These are phyloP conservation scores for Pleurozium schreberi DNA, from an alignment of 225 moss, liverwort and hornwort genomes.

Conservation along the genomic window DNA sequence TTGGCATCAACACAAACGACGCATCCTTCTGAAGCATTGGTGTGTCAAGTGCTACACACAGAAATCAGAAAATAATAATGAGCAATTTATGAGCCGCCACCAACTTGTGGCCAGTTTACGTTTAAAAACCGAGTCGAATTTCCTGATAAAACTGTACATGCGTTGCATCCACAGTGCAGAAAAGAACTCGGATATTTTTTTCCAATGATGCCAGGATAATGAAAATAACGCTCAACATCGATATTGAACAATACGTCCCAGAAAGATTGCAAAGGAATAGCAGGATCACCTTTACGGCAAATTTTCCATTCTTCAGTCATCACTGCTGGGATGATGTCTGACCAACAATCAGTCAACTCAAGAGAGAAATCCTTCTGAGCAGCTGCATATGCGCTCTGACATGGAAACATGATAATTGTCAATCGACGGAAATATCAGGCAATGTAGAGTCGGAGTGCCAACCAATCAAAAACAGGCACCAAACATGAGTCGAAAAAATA, in stretches of 20 bases:
- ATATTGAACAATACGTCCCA: not conserved
- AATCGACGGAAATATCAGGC: not conserved
- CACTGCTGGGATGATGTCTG: slow-evolving; percentile 92
- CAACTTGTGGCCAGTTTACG: not conserved
- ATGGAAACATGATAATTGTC: not conserved
- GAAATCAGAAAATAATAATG: not conserved
- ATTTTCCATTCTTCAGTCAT: slow-evolving; percentile 91
- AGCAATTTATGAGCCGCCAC: not conserved
- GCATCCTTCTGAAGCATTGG: slow-evolving; percentile 90
- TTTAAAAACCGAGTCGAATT: not conserved
- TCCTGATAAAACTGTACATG: not conserved
- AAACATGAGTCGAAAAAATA: not conserved
- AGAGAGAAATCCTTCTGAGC: slow-evolving; percentile 61
- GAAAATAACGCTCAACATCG: not conserved
- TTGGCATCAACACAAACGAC: slow-evolving; percentile 90
- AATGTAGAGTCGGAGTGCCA: not conserved
- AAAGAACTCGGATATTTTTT: not conserved
- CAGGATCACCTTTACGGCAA: slow-evolving; percentile 68
- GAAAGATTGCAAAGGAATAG: not conserved
- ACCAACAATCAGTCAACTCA: slow-evolving; percentile 90
- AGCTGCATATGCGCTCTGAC: slow-evolving; percentile 69
- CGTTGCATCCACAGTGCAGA: not conserved
- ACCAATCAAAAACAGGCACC: not conserved
- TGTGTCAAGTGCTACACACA: slow-evolving; percentile 78
- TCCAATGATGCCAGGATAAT: not conserved